Base-by-base conservation (phyloP, 257 asterid genomes). In the Schizonepeta tenuifolia region DNA sequence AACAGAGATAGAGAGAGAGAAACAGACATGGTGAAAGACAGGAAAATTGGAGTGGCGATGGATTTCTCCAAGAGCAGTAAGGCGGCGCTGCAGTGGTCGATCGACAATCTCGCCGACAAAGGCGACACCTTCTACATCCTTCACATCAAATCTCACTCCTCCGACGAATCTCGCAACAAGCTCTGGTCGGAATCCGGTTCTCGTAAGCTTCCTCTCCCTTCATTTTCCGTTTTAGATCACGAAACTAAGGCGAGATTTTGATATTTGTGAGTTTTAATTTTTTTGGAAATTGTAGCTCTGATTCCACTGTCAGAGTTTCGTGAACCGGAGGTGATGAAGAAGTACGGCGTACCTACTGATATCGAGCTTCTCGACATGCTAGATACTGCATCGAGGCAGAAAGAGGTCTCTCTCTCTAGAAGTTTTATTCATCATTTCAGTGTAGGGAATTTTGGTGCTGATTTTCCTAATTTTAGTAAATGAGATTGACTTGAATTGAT, bases 11-110 rank as follows among this genome's bases (percentile, higher is more conserved):
- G 8, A 36, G 12, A 35, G 38, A 13, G 17, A 28, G 31, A 54
- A 33, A 33, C 8, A 35, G 68, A 49, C 10, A 92, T 92, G 98
- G 91, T 21, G 44, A 87, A 84, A 72, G 98, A 90, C 80, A 82
- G 94, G 83, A 92, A 74, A 24, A 79, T 92, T 0, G 98, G 96
- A 15, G 89, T 92, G 26, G 98, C 97, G 1, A 84, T 92, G 85
- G 98, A 92, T 68, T 92, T 92, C 85, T 92, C 98, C 1, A 83
- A 88, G 84, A 90, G 93, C 86, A 92, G 98, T 78, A 90, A 86
- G 77, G 71, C 81, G 47, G 98, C 96, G 38, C 75, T 92, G 65
- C 77, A 81, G 67, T 92, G 98, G 98, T 86, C 97, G 5, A 83
- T 92, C 65, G 96, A 90, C 55, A 88, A 92, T 65, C 77, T 92